Evolutionary conservation across 2,329 filamentous ascomycete species (phyloP).

Genomic region (Pseudocercospora fijiensis): DNA sequence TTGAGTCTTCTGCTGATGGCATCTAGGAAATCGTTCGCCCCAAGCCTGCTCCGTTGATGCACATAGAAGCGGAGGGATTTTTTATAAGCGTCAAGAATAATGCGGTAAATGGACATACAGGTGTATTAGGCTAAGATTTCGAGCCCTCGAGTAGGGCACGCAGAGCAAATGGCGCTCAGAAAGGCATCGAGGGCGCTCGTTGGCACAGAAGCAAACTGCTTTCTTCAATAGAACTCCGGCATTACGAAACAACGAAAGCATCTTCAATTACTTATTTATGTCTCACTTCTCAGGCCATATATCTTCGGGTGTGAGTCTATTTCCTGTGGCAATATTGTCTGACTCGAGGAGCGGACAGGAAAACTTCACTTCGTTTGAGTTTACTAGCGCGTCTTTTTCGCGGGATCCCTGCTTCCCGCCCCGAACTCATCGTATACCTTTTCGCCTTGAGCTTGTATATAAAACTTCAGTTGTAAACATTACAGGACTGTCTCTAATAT

Average conservation of each 20-base stretch:
- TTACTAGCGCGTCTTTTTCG: neutral
- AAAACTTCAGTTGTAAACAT: too few relatives aligned
- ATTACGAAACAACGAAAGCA: neutral
- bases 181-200: neutral
- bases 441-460: neutral
- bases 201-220: neutral
- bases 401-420: neutral
- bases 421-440: neutral
- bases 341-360: neutral
- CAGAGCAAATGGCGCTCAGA: too few relatives aligned
- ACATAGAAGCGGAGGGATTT: too few relatives aligned
- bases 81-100: too few relatives aligned
- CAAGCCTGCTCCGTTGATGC: too few relatives aligned
- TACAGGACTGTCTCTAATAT: too few relatives aligned
- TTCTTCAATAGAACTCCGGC: neutral
- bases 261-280: neutral
- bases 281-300: too few relatives aligned
- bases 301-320: neutral
- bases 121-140: too few relatives aligned
- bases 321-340: neutral
- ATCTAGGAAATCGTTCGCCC: neutral
- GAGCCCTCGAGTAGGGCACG: too few relatives aligned
- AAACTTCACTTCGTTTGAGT: conserved; percentile 1
- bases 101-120: too few relatives aligned
- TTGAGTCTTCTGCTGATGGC: too few relatives aligned